Conservation (phyloP, 345 rosid species). For the Boechera retrofracta region DNA sequence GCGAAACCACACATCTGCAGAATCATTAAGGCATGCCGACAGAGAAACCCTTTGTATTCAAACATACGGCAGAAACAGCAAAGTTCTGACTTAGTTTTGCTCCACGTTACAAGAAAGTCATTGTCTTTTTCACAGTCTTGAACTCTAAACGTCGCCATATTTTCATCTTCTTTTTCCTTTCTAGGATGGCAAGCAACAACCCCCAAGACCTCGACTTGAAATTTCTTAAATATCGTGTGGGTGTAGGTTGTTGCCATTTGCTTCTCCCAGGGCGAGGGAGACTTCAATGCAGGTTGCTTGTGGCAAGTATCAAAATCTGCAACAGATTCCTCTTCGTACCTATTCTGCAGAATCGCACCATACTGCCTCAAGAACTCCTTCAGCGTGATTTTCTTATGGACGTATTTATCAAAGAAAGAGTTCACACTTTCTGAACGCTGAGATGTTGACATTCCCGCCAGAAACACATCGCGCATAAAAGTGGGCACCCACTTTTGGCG, state of each 20-base stretch:
- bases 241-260: slow-evolving; percentile 64
- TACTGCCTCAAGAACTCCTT: slow-evolving; percentile 68
- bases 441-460: slow-evolving; percentile 65
- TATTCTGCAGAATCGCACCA: slow-evolving; percentile 58
- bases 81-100: slow-evolving; percentile 53
- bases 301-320: slow-evolving; percentile 74
- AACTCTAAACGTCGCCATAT: slow-evolving; percentile 56
- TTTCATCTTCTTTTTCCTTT: slow-evolving; percentile 59
- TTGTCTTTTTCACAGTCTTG: slow-evolving; percentile 68
- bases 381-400: slow-evolving; percentile 65
- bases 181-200: slow-evolving; percentile 74
- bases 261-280: slow-evolving; percentile 79
- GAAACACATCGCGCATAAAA: slow-evolving; percentile 53
- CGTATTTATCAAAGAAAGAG: slow-evolving; percentile 62
- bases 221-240: slow-evolving; percentile 66
- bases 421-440: slow-evolving; percentile 68
- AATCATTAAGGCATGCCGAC: slow-evolving; percentile 73
- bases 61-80: slow-evolving; percentile 63
- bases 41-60: slow-evolving; percentile 68
- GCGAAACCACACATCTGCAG: slow-evolving; percentile 71
- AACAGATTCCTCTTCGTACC: slow-evolving; percentile 69
- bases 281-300: slow-evolving; percentile 67
- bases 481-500: slow-evolving; percentile 65
- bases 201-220: slow-evolving; percentile 72
- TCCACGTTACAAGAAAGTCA: slow-evolving; percentile 59